Evolutionary conservation across 345 rosid genomes (phyloP), one percentile per base, ranked within the genome.

Genomic region (Eucalyptus microcorys): DNA sequence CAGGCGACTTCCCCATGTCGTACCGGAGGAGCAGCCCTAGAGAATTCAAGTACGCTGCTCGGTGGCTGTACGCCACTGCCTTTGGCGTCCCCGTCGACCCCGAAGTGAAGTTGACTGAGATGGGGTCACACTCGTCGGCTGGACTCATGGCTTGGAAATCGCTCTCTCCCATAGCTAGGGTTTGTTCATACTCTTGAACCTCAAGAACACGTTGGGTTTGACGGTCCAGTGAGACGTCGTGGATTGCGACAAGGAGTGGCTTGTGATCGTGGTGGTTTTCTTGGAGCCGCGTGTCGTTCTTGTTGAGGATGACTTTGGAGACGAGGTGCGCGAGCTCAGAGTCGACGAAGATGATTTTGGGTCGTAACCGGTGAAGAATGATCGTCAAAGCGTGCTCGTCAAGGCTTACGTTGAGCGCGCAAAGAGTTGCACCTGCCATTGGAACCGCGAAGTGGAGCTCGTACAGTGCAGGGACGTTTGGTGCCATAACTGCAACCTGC

Each of bases 31-130:
- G 87, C 24, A 85, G 89, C 8, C 93, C 94, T 87, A 94, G 79
- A 30, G 95, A 92, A 76, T 94, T 94, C 32, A 94, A 87, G 89
- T 92, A 95, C 24, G 95, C 90, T 3, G 95, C 94, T 90, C 95
- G 90, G 84, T 95, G 96, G 89, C 95, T 94, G 61, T 93, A 93
- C 22, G 92, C 91, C 16, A 89, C 96, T 8, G 95, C 97, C 91
- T 95, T 95, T 21, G 97, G 95, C 26, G 85, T 85, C 45, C 95
- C 96, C 0, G 95, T 95, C 10, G 96, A 94, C 17, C 97, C 96
- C 6, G 97, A 95, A 34, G 96, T 95, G 85, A 88, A 94, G 85
- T 84, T 93, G 76, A 95, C 92, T 2, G 97, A 93, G 90, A 95
- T 94, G 2, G 95, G 94, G 87, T 94, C 95, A 13, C 89, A 91